These are phyloP conservation scores for Albatrellus ellisii DNA, from an alignment of 768 basidiomycete genomes.

Conservation along the genomic window DNA sequence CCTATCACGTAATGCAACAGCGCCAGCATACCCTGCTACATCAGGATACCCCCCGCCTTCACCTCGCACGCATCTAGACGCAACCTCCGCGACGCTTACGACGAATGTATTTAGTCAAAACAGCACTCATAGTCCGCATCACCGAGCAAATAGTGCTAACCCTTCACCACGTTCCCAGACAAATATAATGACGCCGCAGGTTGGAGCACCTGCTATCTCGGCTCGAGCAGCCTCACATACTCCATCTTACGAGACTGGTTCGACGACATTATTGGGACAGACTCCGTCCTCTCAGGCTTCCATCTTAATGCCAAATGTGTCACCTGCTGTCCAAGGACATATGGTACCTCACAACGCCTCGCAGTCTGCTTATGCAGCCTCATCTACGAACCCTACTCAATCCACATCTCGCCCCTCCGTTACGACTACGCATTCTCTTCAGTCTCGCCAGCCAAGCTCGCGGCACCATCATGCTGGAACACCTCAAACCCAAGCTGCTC, in stretches of 20 bases:
- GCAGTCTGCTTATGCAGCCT: not conserved
- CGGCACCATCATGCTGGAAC: constrained; percentile 11
- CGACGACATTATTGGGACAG: constrained; percentile 13
- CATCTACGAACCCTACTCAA: not conserved
- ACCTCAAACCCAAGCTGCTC: constrained; percentile 4
- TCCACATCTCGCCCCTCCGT: not conserved
- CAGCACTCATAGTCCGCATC: constrained; percentile 10
- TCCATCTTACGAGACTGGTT: constrained; percentile 13
- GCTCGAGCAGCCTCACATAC: constrained; percentile 9
- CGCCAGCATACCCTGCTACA: constrained; percentile 11
- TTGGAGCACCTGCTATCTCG: constrained; percentile 2
- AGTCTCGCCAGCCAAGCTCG: constrained; percentile 7
- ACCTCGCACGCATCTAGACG: constrained; percentile 10
- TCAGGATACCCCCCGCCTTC: constrained; percentile 11
- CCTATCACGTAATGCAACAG: constrained; percentile 5
- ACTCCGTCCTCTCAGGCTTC: constrained; percentile 13
- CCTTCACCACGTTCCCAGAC: constrained; percentile 13
- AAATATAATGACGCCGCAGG: constrained; percentile 5
- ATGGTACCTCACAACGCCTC: constrained; percentile 1
- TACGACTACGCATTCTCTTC: not conserved
- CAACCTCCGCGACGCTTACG: constrained; percentile 4
- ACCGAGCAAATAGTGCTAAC: constrained; percentile 7
- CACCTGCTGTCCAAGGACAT: constrained; percentile 8
- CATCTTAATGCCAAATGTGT: constrained; percentile 3
- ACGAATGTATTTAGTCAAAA: constrained; percentile 6